A percentile compares a stretch with the other conserved stretches of the same genome.
Conservation (phyloP, 208 protist genomes). For the Leishmania amazonensis region DNA sequence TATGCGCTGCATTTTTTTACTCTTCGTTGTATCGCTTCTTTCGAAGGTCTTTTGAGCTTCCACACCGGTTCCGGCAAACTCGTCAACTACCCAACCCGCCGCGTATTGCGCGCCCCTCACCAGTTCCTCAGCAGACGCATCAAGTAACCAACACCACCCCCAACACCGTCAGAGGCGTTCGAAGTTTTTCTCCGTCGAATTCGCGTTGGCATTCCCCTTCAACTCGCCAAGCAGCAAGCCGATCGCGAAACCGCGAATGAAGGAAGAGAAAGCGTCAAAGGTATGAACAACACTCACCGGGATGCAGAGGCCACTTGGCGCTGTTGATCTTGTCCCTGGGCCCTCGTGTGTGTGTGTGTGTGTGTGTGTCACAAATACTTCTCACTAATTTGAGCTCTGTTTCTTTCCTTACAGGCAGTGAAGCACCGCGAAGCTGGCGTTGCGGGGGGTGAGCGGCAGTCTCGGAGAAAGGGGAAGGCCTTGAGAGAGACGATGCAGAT, state of each 20-base stretch:
- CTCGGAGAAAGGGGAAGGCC: neutral
- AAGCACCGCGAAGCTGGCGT: too few relatives aligned
- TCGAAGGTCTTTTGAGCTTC: neutral
- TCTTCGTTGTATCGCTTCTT: neutral
- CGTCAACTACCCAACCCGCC: neutral
- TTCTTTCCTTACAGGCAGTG: too few relatives aligned
- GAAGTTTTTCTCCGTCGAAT: neutral
- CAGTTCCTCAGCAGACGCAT: neutral
- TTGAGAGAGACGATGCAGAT: neutral
- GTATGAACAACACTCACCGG: neutral
- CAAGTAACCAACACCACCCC: neutral
- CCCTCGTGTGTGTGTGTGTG: neutral
- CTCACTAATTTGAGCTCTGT: too few relatives aligned
- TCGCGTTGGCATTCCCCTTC: neutral
- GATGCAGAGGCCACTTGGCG: neutral
- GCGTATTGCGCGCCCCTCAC: neutral
- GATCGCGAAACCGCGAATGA: neutral
- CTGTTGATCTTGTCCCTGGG: neutral
- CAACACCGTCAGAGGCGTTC: neutral
- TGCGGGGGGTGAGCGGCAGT: neutral
- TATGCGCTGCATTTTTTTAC: neutral
- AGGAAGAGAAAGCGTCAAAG: neutral
- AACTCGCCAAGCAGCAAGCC: neutral
- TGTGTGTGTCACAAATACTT: too few relatives aligned
- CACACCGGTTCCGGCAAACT: neutral